Evolutionary conservation across 2,329 filamentous ascomycete species (phyloP).

Genomic region (Polytolypa hystricis): DNA sequence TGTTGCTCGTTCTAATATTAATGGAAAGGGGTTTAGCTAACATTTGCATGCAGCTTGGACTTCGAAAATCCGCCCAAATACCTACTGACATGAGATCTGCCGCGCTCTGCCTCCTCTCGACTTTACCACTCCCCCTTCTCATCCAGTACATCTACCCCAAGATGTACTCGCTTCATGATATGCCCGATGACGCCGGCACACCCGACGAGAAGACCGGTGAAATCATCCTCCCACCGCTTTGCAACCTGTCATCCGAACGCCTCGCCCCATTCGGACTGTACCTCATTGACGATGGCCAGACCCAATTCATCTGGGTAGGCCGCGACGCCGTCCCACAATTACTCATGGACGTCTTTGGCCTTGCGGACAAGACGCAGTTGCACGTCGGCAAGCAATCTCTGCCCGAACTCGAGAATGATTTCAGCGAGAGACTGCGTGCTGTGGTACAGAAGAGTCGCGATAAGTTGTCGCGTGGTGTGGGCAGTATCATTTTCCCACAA

Average conservation of each 20-base stretch:
- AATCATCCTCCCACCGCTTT: slow-evolving; percentile 70
- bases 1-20: slow-evolving; percentile 6
- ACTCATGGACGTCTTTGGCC: slow-evolving; percentile 78
- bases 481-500: slow-evolving; percentile 85
- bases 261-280: slow-evolving; percentile 87
- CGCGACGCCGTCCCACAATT: slow-evolving; percentile 86
- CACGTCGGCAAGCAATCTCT: slow-evolving; percentile 84
- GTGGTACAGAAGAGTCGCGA: slow-evolving; percentile 89
- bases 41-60: slow-evolving; percentile 47
- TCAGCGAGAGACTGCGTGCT: slow-evolving; percentile 84
- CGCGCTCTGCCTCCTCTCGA: slow-evolving; percentile 86
- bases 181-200: slow-evolving; percentile 85
- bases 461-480: slow-evolving; percentile 73
- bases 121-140: slow-evolving; percentile 75
- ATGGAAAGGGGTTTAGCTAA: slow-evolving; percentile 14
- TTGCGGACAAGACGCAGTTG: slow-evolving; percentile 69
- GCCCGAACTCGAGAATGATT: slow-evolving; percentile 85
- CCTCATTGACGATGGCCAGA: slow-evolving; percentile 92
- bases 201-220: slow-evolving; percentile 78
- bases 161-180: slow-evolving; percentile 82
- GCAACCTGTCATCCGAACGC: slow-evolving; percentile 80
- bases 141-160: slow-evolving; percentile 87
- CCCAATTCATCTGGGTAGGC: slow-evolving; percentile 94
- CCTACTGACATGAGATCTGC: slow-evolving; percentile 88
- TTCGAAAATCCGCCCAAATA: slow-evolving; percentile 86